Evolutionary conservation across 2,329 filamentous ascomycete species (phyloP).

Genomic region (Paecilomyces fulvus): DNA sequence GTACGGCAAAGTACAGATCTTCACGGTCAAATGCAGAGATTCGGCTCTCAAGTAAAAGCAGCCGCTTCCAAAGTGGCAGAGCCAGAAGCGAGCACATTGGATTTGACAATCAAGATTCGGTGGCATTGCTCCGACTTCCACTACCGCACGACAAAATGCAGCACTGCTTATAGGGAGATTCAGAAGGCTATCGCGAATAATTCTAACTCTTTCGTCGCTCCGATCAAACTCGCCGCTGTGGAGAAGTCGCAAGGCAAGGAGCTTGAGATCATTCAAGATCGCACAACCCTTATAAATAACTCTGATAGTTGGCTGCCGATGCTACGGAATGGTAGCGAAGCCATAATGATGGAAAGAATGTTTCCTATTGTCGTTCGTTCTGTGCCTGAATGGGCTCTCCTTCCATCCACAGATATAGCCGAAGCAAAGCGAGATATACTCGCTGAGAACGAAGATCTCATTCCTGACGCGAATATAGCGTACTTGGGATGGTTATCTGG

Average conservation of each 20-base stretch:
- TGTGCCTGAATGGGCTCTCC: not conserved
- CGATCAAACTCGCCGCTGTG: not conserved
- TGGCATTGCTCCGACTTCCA: not conserved
- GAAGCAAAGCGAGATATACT: not conserved
- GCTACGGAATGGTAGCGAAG: not conserved
- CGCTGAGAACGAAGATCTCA: not conserved
- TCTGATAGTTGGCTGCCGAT: not conserved
- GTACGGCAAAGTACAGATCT: not conserved
- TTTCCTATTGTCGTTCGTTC: not conserved
- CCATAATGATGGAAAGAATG: not conserved
- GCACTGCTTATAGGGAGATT: not conserved
- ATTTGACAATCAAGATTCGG: not conserved
- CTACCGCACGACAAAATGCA: not conserved
- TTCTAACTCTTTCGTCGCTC: not conserved
- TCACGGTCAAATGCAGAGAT: too few relatives aligned
- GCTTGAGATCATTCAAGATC: not conserved
- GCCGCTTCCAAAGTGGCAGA: not conserved
- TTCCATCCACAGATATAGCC: not conserved
- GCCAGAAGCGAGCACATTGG: not conserved
- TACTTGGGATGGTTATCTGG: not conserved
- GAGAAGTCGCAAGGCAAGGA: not conserved
- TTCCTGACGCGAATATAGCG: not conserved
- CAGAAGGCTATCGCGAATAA: not conserved
- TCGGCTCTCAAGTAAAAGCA: not conserved
- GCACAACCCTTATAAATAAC: not conserved